phyloP scores from a whole-genome alignment of 306 rosid genomes.

The Luffa acutangula region DNA sequence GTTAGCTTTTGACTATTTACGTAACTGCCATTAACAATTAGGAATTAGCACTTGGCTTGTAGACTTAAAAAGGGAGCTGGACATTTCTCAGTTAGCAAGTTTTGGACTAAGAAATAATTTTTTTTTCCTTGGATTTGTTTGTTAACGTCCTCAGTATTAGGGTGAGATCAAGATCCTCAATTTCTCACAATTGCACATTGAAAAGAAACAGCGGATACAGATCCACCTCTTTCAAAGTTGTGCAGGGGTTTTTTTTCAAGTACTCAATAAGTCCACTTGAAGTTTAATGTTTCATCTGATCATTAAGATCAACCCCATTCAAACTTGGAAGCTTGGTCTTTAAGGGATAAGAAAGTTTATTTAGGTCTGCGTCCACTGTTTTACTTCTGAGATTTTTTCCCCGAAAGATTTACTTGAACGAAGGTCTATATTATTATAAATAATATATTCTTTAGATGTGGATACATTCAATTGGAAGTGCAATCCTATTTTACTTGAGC shows the following conservation, averaged over 20 bases:
- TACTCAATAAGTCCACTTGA: background rate
- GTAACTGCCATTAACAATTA: background rate
- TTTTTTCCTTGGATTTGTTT: background rate
- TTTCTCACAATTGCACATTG: background rate
- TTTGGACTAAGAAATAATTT: background rate
- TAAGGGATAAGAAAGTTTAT: background rate
- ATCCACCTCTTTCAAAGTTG: too few species aligned
- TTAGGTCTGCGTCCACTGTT: background rate
- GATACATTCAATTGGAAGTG: background rate
- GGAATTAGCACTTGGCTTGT: background rate
- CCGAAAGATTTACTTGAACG: background rate
- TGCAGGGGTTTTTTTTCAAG: background rate
- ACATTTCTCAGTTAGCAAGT: background rate
- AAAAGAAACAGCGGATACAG: background rate
- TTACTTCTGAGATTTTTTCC: background rate
- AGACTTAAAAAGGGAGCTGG: background rate
- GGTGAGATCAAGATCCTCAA: background rate
- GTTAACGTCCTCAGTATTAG: background rate
- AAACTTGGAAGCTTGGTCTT: background rate
- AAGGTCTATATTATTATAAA: background rate
- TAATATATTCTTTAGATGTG: background rate
- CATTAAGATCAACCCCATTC: background rate
- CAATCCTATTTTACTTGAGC: background rate
- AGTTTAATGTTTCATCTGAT: background rate
- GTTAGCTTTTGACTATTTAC: background rate